Evolutionary conservation across 345 rosid species (phyloP).

Genomic region (Salix dunnii): DNA sequence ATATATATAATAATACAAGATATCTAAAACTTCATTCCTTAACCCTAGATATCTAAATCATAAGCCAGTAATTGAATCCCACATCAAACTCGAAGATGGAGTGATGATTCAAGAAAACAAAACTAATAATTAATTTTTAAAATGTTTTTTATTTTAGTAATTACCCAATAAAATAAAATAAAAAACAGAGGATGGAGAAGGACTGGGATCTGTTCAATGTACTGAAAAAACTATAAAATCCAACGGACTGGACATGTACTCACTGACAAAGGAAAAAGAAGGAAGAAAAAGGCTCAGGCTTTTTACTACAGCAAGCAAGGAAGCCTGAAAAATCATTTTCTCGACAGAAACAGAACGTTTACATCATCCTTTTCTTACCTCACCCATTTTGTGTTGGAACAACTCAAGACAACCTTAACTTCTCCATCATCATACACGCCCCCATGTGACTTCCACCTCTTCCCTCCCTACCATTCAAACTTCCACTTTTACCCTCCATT

Average conservation of each 20-base stretch:
- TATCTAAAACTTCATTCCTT: too few relatives aligned
- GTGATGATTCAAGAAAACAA: too few relatives aligned
- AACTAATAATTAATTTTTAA: too few relatives aligned
- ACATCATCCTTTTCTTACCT: constrained; percentile 17
- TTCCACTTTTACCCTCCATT: background rate
- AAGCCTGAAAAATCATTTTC: constrained; percentile 15
- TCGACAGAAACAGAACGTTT: constrained; percentile 17
- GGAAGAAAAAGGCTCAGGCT: background rate
- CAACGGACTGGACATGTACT: background rate
- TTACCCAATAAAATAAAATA: too few relatives aligned
- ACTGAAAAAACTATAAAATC: background rate
- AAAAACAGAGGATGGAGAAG: too few relatives aligned
- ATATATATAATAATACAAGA: too few relatives aligned
- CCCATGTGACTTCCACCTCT: constrained; percentile 12
- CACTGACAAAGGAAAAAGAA: background rate
- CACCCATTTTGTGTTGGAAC: constrained; percentile 35
- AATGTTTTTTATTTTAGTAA: too few relatives aligned
- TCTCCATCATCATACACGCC: constrained; percentile 25
- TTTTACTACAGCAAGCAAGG: background rate
- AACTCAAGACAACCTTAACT: constrained; percentile 49
- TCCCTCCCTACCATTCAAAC: background rate
- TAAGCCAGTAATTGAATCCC: too few relatives aligned
- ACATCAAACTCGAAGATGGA: too few relatives aligned
- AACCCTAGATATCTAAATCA: too few relatives aligned
- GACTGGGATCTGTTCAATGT: too few relatives aligned